Evolutionary conservation across 306 rosid species (phyloP), one percentile per base, ranked within the genome.

Genomic region (Trichosanthes cucumerina): DNA sequence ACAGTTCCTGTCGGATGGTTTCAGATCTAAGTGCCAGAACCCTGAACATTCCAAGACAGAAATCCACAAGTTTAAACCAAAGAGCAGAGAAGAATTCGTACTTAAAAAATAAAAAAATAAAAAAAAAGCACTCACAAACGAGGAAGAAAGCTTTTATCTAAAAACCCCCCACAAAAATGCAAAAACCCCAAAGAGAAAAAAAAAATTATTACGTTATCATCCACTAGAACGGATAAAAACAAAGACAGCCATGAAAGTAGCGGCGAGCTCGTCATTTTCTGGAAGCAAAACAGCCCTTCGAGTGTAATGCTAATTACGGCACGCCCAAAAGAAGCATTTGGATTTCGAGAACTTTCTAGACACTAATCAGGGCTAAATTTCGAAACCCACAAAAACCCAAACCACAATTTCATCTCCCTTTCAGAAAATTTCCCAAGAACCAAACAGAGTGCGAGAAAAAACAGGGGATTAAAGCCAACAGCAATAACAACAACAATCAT

Each of bases 11-110:
- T 80, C 78, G 73, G 64, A 79, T 79, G 14, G 78, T 86, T 78
- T 75, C 73, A 89, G 96, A 94, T 94, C 98, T 84, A 86, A 85
- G 54, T 78, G 81, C 60, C 78, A 46, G 69, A 72, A 72, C 39
- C 75, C 88, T 80, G 80, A 23, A 80, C 80, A 58, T 66, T 80
- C 38, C 80, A 52, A 79, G 65, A 77, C 75, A 68, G 60, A 70
- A 34, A 49, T 10, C 71, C 75, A 23, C 77, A 57, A 77, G 58
- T 64, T 70, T 65, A n/a, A 80, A 76, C 70, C 56, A 57, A 70
- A 2, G 54, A 62, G 71, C 28, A 38, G 52, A n/a, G 26, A 6
- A 19, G 16, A 6, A 63, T 56, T 43, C 79, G 26, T 57, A 77
- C 68, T 78, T 64, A 39, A 58, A 78, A 49, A 46, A 39, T 49